Evolutionary conservation across 1,139 yeast genomes (phyloP).

Genomic region (Taiozyma onychis): DNA sequence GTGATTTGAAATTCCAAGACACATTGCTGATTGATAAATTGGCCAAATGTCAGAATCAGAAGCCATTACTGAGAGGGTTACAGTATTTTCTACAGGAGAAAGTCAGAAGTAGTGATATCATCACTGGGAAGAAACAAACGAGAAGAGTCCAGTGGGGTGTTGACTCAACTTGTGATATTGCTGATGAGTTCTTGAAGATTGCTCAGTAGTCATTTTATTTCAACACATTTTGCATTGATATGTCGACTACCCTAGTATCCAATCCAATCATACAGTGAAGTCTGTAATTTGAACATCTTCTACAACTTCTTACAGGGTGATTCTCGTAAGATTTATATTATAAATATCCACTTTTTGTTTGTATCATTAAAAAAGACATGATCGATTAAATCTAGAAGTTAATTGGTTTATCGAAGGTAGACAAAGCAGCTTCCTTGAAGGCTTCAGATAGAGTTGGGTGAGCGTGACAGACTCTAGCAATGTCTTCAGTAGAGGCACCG

Average conservation of each 20-base stretch:
- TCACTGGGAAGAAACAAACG: slow-evolving; percentile 54
- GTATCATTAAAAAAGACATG: background rate
- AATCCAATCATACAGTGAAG: too few relatives aligned
- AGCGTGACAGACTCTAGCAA: slow-evolving; percentile 97
- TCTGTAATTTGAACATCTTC: too few relatives aligned
- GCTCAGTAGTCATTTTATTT: background rate
- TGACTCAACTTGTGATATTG: slow-evolving; percentile 46
- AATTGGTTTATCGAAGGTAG: slow-evolving; percentile 85
- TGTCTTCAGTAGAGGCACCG: slow-evolving; percentile 97
- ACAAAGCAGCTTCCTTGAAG: slow-evolving; percentile 95
- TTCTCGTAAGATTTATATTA: background rate
- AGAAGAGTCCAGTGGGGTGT: slow-evolving; percentile 71
- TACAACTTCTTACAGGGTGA: background rate
- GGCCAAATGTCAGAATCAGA: slow-evolving; percentile 58
- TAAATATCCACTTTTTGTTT: background rate
- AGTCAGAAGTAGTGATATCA: slow-evolving; percentile 44
- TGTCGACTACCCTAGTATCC: too few relatives aligned
- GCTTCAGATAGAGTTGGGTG: slow-evolving; percentile 99
- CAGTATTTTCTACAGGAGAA: slow-evolving; percentile 60
- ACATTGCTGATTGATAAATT: slow-evolving; percentile 48
- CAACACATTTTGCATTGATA: too few relatives aligned
- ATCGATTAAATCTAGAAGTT: slow-evolving; percentile 49
- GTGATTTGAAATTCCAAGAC: slow-evolving; percentile 45
- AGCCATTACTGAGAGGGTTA: slow-evolving; percentile 61
- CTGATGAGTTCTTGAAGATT: slow-evolving; percentile 39